phyloP scores from a whole-genome alignment of 768 basidiomycete species.

The Pholiota microspora region DNA sequence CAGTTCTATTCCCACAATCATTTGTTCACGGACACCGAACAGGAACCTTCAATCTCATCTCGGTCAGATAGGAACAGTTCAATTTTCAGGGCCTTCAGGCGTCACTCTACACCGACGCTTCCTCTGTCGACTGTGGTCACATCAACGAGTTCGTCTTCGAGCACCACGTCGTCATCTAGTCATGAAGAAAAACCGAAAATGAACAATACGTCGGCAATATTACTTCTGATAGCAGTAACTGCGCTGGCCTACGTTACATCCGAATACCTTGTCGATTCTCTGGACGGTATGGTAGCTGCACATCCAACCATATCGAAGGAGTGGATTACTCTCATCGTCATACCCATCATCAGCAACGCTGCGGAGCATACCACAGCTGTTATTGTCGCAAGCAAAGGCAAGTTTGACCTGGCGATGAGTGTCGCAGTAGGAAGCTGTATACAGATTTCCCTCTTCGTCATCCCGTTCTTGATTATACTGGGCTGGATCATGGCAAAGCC shows the following conservation, averaged over 20 bases:
- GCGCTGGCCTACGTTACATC: conserved; percentile 40
- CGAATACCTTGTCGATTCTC: conserved; percentile 37
- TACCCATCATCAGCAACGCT: conserved; percentile 40
- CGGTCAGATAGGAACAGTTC: conserved; percentile 10
- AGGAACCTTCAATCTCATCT: conserved; percentile 20
- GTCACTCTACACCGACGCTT: conserved; percentile 23
- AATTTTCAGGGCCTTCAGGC: conserved; percentile 4
- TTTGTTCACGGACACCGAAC: conserved; percentile 37
- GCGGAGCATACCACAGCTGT: conserved; percentile 42
- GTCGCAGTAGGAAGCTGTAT: conserved; percentile 43
- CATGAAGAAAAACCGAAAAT: conserved; percentile 29
- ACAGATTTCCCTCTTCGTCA: conserved; percentile 42
- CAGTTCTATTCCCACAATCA: conserved; percentile 54
- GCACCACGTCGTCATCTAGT: conserved; percentile 10
- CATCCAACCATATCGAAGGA: conserved; percentile 40
- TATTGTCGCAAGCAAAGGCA: conserved; percentile 39
- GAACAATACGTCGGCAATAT: conserved; percentile 33
- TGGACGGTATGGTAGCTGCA: conserved; percentile 36
- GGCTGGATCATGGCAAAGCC: conserved; percentile 41
- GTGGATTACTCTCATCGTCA: conserved; percentile 44
- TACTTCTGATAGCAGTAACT: conserved; percentile 30
- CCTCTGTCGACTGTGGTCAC: conserved; percentile 15
- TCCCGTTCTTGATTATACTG: conserved; percentile 35
- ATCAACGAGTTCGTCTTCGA: conserved; percentile 16
- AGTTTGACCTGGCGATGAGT: conserved; percentile 41